Conservation (phyloP, 129 eudicot genomes). For the Flaveria ramosissima region DNA sequence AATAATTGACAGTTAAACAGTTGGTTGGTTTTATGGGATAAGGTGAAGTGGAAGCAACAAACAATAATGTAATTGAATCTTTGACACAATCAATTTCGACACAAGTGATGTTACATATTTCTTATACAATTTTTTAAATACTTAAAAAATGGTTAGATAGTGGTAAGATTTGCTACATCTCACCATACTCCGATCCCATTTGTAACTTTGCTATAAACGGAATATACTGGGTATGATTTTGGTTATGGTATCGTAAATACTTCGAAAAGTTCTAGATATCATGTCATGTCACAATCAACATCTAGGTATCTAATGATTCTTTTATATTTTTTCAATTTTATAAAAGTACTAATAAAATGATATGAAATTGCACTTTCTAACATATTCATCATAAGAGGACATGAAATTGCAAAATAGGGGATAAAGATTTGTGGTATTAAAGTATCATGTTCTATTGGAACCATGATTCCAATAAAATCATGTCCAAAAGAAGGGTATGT, state of each 20-base stretch:
- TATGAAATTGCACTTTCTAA: background rate
- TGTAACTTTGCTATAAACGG: too few relatives aligned
- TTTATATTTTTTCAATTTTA: background rate
- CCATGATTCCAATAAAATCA: constrained; percentile 16
- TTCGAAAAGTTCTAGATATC: background rate
- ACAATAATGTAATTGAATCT: background rate
- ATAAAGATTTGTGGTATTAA: constrained; percentile 26
- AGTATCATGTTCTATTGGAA: constrained; percentile 27
- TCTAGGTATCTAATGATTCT: background rate
- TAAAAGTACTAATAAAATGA: background rate
- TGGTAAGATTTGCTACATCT: too few relatives aligned
- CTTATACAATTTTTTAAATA: background rate
- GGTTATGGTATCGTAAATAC: background rate
- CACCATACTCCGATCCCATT: too few relatives aligned
- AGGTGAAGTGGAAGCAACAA: constrained; percentile 5
- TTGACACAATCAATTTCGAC: background rate
- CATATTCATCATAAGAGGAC: background rate
- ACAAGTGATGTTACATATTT: background rate
- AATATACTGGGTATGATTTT: too few relatives aligned
- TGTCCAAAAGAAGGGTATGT: constrained; percentile 32
- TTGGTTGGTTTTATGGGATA: background rate
- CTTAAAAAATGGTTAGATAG: background rate
- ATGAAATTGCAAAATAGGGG: constrained; percentile 20
- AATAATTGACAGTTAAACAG: background rate
- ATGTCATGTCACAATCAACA: background rate